Evolutionary conservation across 2,329 filamentous ascomycete genomes (phyloP).

Genomic region (Curvularia hawaiiensis): DNA sequence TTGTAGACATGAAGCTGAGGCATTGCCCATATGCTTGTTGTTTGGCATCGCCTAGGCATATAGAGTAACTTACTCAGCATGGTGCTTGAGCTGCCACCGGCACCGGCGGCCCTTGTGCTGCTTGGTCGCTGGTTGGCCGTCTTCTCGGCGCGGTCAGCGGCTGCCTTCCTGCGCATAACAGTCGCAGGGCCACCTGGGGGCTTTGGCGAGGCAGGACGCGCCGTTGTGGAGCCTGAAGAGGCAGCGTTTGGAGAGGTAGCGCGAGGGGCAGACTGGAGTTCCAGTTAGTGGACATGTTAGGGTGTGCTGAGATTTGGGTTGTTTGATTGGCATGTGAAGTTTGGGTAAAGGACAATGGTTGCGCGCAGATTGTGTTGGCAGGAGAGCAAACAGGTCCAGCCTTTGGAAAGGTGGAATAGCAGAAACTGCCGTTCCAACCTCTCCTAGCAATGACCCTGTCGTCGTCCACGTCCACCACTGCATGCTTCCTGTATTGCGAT

Average conservation of each 20-base stretch:
- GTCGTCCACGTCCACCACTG: conserved; percentile 6
- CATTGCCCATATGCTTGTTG: not conserved
- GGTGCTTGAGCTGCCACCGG: conserved; percentile 94
- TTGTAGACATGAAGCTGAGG: too few species aligned
- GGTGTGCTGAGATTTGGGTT: not conserved
- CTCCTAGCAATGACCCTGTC: not conserved
- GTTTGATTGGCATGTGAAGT: not conserved
- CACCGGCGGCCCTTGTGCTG: conserved; percentile 91
- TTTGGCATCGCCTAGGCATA: not conserved
- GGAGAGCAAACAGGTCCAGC: not conserved
- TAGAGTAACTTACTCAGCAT: conserved; percentile 82
- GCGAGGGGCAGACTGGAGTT: conserved; percentile 33
- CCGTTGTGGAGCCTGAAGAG: conserved; percentile 69
- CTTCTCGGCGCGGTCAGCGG: conserved; percentile 97
- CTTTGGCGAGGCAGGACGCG: conserved; percentile 82
- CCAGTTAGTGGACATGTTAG: conserved; percentile 9
- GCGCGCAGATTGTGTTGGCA: not conserved
- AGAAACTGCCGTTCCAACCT: not conserved
- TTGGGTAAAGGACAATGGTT: not conserved
- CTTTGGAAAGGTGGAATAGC: not conserved
- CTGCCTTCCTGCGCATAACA: conserved; percentile 91
- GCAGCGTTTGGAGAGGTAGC: conserved; percentile 46
- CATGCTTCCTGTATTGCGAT: conserved; percentile 13
- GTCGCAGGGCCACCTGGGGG: conserved; percentile 93
- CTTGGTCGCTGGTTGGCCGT: conserved; percentile 90